Evolutionary conservation across 2,329 filamentous ascomycete species (phyloP).

Genomic region (Colletotrichum sp.): DNA sequence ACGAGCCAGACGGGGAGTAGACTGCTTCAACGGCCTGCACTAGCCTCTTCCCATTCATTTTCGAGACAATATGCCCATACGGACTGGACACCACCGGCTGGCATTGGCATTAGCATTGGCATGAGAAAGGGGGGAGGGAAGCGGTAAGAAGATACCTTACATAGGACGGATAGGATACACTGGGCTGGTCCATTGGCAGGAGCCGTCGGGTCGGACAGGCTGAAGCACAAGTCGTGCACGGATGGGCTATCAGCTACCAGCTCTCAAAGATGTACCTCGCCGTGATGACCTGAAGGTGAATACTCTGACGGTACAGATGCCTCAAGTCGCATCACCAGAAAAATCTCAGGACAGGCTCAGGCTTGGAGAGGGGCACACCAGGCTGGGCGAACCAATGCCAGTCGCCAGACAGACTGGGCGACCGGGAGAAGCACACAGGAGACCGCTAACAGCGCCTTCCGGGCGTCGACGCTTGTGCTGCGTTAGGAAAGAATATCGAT

Average conservation of each 20-base stretch:
- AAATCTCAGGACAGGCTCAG: not conserved
- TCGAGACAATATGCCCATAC: not conserved
- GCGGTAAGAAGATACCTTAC: not conserved
- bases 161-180: not conserved
- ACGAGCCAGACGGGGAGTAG: slow-evolving; percentile 3
- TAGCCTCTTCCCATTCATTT: not conserved
- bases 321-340: not conserved
- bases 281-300: not conserved
- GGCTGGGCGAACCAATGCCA: not conserved
- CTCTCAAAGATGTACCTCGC: not conserved
- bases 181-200: not conserved
- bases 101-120: not conserved
- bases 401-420: not conserved
- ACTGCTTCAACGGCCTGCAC: slow-evolving; percentile 5
- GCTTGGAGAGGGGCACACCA: slow-evolving; percentile 8
- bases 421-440: not conserved
- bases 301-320: not conserved
- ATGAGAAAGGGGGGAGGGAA: not conserved
- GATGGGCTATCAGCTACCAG: not conserved
- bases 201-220: not conserved
- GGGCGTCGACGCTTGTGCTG: slow-evolving; percentile 17
- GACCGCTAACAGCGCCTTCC: slow-evolving; percentile 4
- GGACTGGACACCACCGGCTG: not conserved
- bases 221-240: not conserved
- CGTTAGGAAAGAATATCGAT: slow-evolving; percentile 15